Conservation (phyloP, 192 early-diverging fungal genomes). For the Entomortierella beljakovae region DNA sequence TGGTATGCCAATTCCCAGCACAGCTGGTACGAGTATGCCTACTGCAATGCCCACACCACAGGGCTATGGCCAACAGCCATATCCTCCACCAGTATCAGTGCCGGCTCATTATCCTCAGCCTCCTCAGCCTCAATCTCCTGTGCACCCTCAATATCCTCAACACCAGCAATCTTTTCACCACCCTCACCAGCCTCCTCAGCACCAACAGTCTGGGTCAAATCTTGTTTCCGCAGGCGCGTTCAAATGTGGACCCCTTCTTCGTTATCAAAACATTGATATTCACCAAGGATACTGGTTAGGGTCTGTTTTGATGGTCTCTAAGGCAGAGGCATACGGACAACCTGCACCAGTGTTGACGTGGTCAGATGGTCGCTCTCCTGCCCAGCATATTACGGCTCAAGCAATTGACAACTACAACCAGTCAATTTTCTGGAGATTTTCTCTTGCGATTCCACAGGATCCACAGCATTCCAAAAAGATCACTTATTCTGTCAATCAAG, state of each 20-base stretch:
- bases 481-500: conserved; percentile 45
- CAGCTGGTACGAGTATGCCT: not conserved
- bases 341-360: conserved; percentile 39
- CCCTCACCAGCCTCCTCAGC: not conserved
- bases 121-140: not conserved
- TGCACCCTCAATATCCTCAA: conserved; percentile 13
- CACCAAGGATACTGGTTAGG: conserved; percentile 53
- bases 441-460: conserved; percentile 62
- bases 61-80: conserved; percentile 7
- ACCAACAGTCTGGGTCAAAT: not conserved
- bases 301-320: conserved; percentile 60
- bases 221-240: not conserved
- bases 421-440: conserved; percentile 73
- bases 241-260: conserved; percentile 58
- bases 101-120: not conserved
- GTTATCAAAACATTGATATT: conserved; percentile 59
- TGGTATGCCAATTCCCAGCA: too few species aligned
- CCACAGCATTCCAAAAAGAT: conserved; percentile 49
- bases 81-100: not conserved
- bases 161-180: conserved; percentile 11
- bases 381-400: conserved; percentile 27
- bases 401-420: conserved; percentile 67
- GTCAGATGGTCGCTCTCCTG: conserved; percentile 13
- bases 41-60: conserved; percentile 25
- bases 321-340: conserved; percentile 44